Evolutionary conservation across 1,284 basidiomycete genomes (phyloP).

Genomic region (Coriolopsis trogii): DNA sequence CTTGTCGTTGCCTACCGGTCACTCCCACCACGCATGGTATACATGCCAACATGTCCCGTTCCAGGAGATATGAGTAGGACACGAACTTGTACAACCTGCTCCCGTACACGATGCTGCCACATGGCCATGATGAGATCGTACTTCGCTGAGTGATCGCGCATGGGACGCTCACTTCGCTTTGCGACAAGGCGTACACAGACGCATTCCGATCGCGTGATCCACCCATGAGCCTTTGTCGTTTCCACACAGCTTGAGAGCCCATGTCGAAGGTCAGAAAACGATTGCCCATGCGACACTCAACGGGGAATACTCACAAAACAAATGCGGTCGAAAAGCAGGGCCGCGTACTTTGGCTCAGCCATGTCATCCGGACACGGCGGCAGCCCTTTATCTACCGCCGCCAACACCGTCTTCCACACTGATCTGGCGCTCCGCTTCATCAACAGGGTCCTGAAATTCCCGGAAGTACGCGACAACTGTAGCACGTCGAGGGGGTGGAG

Average conservation of each 20-base stretch:
- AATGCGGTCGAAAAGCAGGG: slow-evolving; percentile 24
- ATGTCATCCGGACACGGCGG: slow-evolving; percentile 25
- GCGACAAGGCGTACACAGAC: slow-evolving; percentile 7
- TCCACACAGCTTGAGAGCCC: slow-evolving; percentile 4
- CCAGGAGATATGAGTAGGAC: no score
- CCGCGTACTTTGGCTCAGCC: slow-evolving; percentile 24
- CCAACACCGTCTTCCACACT: background rate
- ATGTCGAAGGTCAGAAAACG: background rate
- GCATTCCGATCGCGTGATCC: slow-evolving; percentile 10
- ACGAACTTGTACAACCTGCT: no score
- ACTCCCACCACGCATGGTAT: no score
- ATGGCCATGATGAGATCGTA: background rate
- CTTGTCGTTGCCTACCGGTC: no score
- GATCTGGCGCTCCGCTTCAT: background rate
- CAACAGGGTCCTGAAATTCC: background rate
- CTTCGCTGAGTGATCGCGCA: no score
- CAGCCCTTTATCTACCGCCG: background rate
- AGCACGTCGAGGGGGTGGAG: slow-evolving; percentile 1
- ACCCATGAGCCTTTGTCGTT: slow-evolving; percentile 3
- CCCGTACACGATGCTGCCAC: no score
- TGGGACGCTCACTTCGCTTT: slow-evolving; percentile 10
- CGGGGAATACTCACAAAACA: slow-evolving; percentile 20
- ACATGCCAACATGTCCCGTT: no score
- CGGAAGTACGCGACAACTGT: background rate
- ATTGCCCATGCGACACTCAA: no score